phyloP scores from a whole-genome alignment of 1,284 basidiomycete species.

The Papiliotrema nemorosa region DNA sequence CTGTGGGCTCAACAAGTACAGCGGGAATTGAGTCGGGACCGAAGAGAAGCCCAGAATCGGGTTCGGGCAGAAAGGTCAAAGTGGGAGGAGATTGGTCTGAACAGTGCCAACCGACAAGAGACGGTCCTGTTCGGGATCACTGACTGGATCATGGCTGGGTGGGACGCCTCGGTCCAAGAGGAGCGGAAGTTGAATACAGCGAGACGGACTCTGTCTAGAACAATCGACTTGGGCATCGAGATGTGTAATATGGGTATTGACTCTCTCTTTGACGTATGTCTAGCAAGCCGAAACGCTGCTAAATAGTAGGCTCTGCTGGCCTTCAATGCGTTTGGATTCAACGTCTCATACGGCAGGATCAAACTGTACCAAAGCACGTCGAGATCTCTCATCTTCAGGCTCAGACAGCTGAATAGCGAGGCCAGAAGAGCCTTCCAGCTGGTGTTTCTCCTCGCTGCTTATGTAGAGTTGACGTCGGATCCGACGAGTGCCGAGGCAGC shows the following conservation, averaged over 20 bases:
- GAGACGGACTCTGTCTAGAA: slow-evolving; percentile 2
- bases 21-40: not conserved
- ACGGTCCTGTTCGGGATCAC: slow-evolving; percentile 72
- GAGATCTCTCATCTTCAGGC: slow-evolving; percentile 64
- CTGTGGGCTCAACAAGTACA: not conserved
- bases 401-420: slow-evolving; percentile 60
- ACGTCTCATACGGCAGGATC: slow-evolving; percentile 65
- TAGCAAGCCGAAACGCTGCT: not conserved
- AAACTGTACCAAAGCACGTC: slow-evolving; percentile 70
- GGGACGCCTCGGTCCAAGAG: slow-evolving; percentile 51
- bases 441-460: slow-evolving; percentile 76
- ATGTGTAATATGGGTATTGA: slow-evolving; percentile 15
- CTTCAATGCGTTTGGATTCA: slow-evolving; percentile 61
- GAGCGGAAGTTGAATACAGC: not conserved
- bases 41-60: not conserved
- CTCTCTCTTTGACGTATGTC: slow-evolving; percentile 22
- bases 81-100: slow-evolving; percentile 61
- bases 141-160: slow-evolving; percentile 72
- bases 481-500: slow-evolving; percentile 50
- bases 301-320: slow-evolving; percentile 58
- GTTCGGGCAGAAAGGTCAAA: slow-evolving; percentile 26
- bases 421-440: slow-evolving; percentile 68
- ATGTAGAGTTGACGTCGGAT: slow-evolving; percentile 66
- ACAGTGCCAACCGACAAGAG: slow-evolving; percentile 66
- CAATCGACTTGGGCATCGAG: slow-evolving; percentile 13